Evolutionary conservation across 805 yeast species (phyloP), one percentile per base, ranked within the genome.

Genomic region (Grigorovia yakushimaensis): DNA sequence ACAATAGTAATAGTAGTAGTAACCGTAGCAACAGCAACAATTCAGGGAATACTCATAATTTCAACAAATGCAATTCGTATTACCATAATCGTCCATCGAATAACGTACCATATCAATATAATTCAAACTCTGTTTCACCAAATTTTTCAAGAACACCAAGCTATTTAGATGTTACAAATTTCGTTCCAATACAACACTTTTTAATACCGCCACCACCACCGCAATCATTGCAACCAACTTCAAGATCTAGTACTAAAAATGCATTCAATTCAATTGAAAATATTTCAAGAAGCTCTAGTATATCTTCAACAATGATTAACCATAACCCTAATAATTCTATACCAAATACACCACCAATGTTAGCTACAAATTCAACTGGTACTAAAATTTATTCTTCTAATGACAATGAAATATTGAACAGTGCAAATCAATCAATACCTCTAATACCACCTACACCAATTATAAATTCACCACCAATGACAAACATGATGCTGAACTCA

Each of bases 281-380:
- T 21, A 11, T 22, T 13, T 40, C 30, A 21, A 22, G 33, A 40
- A 40, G 33, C 8, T 40, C 27, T 11, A 40, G 33, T 9, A 40
- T n/a, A 10, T 40, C 42, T 5, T 24, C 42, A 17, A 22, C 3
- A 21, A 11, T 40, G 13, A 9, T 40, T n/a, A 40, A 22, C 19
- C n/a, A 5, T 11, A 22, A 22, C 5, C 20, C 30, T 15, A 27
- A 27, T 27, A 27, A 27, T 27, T 27, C 13, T 15, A 27, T 27
- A 40, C 36, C 48, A 39, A 15, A 49, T 51, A 22, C 48, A 39
- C 30, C 48, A 48, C 43, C 47, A 38, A 46, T 38, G 47, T 49
- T 37, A 38, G 45, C 37, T n/a, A 11, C 37, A 7, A 23, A 6
- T 6, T 33, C 37, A 33, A 11, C n/a, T 33, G 37, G 37, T 11